A percentile compares a stretch with the other conserved stretches of the same genome.
Conservation (phyloP, 2,329 filamentous ascomycete species). For the Lecanosticta acicola region DNA sequence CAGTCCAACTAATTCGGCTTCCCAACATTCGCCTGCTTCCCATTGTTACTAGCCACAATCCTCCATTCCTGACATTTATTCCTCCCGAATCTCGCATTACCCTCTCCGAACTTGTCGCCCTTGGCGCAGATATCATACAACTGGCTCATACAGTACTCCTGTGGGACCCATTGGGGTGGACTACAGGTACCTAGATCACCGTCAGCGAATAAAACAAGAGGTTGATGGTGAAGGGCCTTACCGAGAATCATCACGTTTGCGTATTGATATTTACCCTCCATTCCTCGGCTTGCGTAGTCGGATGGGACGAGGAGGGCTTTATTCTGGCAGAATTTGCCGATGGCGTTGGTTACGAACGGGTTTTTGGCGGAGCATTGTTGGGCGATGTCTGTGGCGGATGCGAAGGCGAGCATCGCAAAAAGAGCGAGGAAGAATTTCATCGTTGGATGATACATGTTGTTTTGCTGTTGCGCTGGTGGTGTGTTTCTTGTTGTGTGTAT, state of each 20-base stretch:
- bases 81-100: slow-evolving; percentile 6
- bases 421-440: background rate
- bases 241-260: slow-evolving; percentile 1
- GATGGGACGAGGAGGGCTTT: slow-evolving; percentile 5
- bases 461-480: too few relatives aligned
- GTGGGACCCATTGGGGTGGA: slow-evolving; percentile 17
- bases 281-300: slow-evolving; percentile 2
- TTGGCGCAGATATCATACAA: slow-evolving; percentile 16
- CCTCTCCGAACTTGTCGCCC: background rate
- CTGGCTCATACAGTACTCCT: slow-evolving; percentile 17
- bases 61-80: slow-evolving; percentile 14
- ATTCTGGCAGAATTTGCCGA: slow-evolving; percentile 6
- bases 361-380: background rate
- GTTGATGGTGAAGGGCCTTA: background rate
- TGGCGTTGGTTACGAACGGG: slow-evolving; percentile 3
- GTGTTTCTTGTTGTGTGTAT: too few relatives aligned
- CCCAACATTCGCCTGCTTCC: too few relatives aligned
- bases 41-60: too few relatives aligned
- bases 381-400: background rate
- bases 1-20: too few relatives aligned
- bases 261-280: background rate
- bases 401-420: background rate
- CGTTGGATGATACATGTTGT: too few relatives aligned
- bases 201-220: background rate
- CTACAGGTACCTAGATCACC: slow-evolving; percentile 6